phyloP scores from a whole-genome alignment of 2,329 filamentous ascomycete genomes.

The Aspergillus quadricinctus region DNA sequence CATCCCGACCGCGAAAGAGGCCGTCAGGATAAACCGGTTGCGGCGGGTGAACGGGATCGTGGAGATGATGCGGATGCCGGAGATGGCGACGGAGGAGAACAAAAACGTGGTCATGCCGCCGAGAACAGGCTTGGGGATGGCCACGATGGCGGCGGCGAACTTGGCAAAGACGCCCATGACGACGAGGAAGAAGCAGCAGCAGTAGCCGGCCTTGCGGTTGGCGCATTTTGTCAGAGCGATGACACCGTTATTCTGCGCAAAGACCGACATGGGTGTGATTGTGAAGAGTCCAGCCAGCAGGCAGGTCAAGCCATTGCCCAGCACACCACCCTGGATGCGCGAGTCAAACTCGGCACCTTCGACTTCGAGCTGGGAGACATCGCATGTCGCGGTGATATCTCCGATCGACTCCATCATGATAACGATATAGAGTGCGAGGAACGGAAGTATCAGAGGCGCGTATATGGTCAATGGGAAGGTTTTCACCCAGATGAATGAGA shows the following conservation, averaged over 20 bases:
- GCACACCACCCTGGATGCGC: conserved; percentile 64
- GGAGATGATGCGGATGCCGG: conserved; percentile 62
- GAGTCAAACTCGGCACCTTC: conserved; percentile 62
- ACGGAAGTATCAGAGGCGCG: conserved; percentile 60
- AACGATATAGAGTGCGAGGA: conserved; percentile 56
- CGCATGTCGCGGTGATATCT: conserved; percentile 65
- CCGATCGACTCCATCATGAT: conserved; percentile 65
- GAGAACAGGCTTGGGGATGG: conserved; percentile 53
- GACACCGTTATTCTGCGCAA: conserved; percentile 67
- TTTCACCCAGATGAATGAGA: conserved; percentile 66
- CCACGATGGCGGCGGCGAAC: conserved; percentile 63
- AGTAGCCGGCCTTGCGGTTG: conserved; percentile 64
- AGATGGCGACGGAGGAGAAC: conserved; percentile 62
- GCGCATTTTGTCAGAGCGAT: conserved; percentile 65
- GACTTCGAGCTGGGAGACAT: conserved; percentile 61
- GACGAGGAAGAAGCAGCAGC: conserved; percentile 61
- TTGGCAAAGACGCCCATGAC: conserved; percentile 68
- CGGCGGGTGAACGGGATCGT: conserved; percentile 60
- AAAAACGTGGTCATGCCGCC: conserved; percentile 59
- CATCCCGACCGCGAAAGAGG: conserved; percentile 57
- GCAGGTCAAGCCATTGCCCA: conserved; percentile 64
- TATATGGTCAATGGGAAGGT: conserved; percentile 65
- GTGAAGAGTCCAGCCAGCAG: conserved; percentile 61
- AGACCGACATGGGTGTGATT: conserved; percentile 64
- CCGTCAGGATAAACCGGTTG: conserved; percentile 63